A percentile compares a stretch with the other conserved stretches of the same genome.
phyloP scores from a whole-genome alignment of 352 stramenopile genomes.

The Aphanomyces euteiches region DNA sequence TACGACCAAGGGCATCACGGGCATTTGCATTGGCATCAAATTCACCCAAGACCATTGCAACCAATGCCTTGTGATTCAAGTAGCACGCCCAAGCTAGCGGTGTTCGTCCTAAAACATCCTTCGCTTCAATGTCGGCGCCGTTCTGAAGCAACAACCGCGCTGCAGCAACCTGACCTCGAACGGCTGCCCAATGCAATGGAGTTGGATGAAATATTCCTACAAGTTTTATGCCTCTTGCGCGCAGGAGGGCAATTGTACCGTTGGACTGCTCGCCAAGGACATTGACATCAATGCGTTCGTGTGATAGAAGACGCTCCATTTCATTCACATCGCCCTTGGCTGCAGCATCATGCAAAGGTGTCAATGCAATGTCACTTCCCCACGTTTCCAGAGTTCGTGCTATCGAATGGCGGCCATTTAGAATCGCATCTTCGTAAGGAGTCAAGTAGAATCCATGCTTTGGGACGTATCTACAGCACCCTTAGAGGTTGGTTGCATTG shows the following conservation, averaged over 20 bases:
- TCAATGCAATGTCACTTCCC: constrained; percentile 66
- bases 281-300: constrained; percentile 56
- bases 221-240: background rate
- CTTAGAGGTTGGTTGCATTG: background rate
- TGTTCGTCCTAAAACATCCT: constrained; percentile 64
- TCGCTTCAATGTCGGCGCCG: constrained; percentile 61
- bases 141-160: constrained; percentile 48
- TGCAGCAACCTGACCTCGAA: constrained; percentile 46
- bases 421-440: constrained; percentile 58
- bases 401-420: constrained; percentile 61
- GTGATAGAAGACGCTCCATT: constrained; percentile 50
- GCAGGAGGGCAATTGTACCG: constrained; percentile 11
- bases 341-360: constrained; percentile 62
- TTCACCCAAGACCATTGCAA: constrained; percentile 45
- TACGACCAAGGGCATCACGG: background rate
- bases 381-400: constrained; percentile 61
- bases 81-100: constrained; percentile 68
- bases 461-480: constrained; percentile 45
- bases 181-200: constrained; percentile 66
- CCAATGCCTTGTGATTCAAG: constrained; percentile 53
- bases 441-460: constrained; percentile 60
- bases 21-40: constrained; percentile 6
- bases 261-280: constrained; percentile 68
- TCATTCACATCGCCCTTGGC: constrained; percentile 38
- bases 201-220: constrained; percentile 60